Evolutionary conservation across 2,329 filamentous ascomycete genomes (phyloP).

Genomic region (Torrubiellomyces zombiae): DNA sequence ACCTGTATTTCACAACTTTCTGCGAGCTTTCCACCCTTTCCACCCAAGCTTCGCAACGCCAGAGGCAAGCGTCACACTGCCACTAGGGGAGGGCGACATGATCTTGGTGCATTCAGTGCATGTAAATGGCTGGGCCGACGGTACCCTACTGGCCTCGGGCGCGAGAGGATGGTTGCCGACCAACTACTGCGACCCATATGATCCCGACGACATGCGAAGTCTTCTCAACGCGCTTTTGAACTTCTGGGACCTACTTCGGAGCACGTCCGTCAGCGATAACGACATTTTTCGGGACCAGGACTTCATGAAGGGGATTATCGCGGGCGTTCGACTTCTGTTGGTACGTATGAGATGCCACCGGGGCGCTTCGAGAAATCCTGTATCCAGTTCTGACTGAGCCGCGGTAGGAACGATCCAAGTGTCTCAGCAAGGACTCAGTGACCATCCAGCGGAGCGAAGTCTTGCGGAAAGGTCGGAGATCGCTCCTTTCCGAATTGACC

Average conservation of each 20-base stretch:
- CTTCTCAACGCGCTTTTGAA: slow-evolving; percentile 75
- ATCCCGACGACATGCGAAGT: slow-evolving; percentile 71
- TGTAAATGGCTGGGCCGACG: slow-evolving; percentile 96
- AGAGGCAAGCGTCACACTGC: slow-evolving; percentile 77
- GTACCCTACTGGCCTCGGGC: slow-evolving; percentile 72
- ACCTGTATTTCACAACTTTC: slow-evolving; percentile 78
- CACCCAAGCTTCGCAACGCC: slow-evolving; percentile 59
- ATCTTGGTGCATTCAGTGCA: slow-evolving; percentile 92
- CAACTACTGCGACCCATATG: slow-evolving; percentile 94
- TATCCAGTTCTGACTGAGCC: neutral
- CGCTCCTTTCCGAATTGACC: slow-evolving; percentile 75
- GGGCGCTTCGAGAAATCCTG: neutral
- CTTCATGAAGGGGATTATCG: slow-evolving; percentile 86
- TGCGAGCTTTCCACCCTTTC: slow-evolving; percentile 88
- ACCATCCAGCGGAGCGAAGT: slow-evolving; percentile 60
- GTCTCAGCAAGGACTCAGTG: slow-evolving; percentile 64
- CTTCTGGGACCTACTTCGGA: slow-evolving; percentile 81
- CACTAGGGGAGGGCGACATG: slow-evolving; percentile 78
- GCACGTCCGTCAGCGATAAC: slow-evolving; percentile 57
- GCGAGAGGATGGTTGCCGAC: slow-evolving; percentile 91
- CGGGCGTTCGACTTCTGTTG: slow-evolving; percentile 76
- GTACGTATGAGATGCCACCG: slow-evolving; percentile 37
- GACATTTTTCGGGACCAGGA: slow-evolving; percentile 80
- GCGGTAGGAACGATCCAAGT: slow-evolving; percentile 66
- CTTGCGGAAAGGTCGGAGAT: slow-evolving; percentile 69